Percentiles rank a stretch among this genome's conserved stretches.
phyloP scores from a whole-genome alignment of 2,329 filamentous ascomycete genomes.

The Fusarium torulosum region DNA sequence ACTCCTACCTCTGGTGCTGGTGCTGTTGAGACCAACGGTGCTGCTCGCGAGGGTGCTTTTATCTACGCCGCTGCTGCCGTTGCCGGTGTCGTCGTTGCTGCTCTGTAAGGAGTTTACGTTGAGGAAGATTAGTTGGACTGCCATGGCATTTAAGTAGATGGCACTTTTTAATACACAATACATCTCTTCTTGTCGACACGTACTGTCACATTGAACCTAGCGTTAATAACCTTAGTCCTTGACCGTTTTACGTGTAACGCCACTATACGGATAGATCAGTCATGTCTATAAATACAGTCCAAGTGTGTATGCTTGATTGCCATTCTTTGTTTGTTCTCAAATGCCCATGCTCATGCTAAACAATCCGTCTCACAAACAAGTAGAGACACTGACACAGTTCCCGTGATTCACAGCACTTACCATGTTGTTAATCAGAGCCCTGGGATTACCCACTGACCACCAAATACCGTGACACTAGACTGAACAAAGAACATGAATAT shows the following conservation, averaged over 20 bases:
- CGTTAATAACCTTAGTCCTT: not conserved
- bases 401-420: not conserved
- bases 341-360: not conserved
- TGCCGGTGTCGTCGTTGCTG: slow-evolving; percentile 48
- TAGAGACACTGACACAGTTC: too few relatives aligned
- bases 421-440: not conserved
- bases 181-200: slow-evolving; percentile 1
- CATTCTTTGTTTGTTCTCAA: not conserved
- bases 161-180: slow-evolving; percentile 28
- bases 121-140: not conserved
- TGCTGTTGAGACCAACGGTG: slow-evolving; percentile 34
- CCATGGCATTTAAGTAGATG: slow-evolving; percentile 15
- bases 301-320: not conserved
- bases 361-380: not conserved
- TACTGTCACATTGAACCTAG: too few relatives aligned
- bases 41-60: slow-evolving; percentile 47
- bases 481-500: not conserved
- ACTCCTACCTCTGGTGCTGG: slow-evolving; percentile 12
- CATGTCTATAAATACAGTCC: not conserved
- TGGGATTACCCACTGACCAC: not conserved
- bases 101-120: slow-evolving; percentile 45
- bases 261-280: not conserved
- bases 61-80: slow-evolving; percentile 50
- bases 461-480: not conserved
- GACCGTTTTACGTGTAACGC: not conserved